Evolutionary conservation across 345 rosid genomes (phyloP).

Genomic region (Hibiscus trionum): DNA sequence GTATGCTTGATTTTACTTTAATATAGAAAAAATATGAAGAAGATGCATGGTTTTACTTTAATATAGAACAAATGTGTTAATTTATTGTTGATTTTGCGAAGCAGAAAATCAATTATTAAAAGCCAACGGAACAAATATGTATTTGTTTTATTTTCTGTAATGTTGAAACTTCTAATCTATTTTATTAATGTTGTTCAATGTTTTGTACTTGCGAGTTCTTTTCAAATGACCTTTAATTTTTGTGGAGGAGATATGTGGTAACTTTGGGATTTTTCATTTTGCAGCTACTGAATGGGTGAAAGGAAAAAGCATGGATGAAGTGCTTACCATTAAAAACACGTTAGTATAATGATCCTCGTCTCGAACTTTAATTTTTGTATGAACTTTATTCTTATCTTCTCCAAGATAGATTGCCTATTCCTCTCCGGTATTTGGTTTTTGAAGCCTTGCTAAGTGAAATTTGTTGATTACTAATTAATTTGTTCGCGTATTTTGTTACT

Average conservation of each 20-base stretch:
- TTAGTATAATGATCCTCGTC: conserved; percentile 25
- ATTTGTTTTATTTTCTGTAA: neutral
- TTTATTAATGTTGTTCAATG: neutral
- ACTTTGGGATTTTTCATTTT: conserved; percentile 11
- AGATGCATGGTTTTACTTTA: neutral
- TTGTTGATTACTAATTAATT: neutral
- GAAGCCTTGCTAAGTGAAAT: neutral
- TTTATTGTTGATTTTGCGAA: neutral
- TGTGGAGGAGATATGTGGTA: neutral
- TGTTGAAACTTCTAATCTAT: neutral
- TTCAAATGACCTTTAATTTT: neutral
- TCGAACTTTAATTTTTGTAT: neutral
- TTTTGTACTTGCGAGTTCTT: neutral
- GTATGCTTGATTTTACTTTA: neutral
- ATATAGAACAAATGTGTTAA: neutral
- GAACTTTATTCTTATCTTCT: neutral
- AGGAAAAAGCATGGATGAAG: conserved; percentile 90
- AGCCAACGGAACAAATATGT: neutral
- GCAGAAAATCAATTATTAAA: neutral
- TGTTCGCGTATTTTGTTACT: neutral
- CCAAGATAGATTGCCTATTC: neutral
- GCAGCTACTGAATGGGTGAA: conserved; percentile 99
- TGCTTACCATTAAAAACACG: conserved; percentile 87
- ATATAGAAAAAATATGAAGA: neutral
- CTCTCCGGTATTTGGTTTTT: neutral